Percentiles rank a stretch among this genome's conserved stretches.
phyloP scores from a whole-genome alignment of 345 rosid species.

The Euphorbia peplus region DNA sequence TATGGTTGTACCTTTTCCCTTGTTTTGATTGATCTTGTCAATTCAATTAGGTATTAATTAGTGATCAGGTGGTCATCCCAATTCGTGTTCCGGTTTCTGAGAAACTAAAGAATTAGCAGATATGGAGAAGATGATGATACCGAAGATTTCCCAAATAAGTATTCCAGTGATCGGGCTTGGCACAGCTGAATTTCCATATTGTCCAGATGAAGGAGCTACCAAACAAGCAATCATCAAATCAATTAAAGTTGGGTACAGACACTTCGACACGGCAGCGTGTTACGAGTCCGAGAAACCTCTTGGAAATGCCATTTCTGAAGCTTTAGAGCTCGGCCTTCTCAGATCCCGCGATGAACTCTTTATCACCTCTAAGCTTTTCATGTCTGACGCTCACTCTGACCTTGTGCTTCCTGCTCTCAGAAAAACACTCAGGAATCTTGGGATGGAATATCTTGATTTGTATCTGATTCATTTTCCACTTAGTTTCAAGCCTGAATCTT shows the following conservation, averaged over 20 bases:
- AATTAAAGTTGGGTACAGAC: conserved; percentile 55
- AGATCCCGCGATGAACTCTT: conserved; percentile 47
- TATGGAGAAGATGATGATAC: neutral
- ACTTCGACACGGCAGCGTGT: conserved; percentile 60
- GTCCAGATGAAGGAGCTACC: neutral
- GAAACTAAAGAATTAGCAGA: too few relatives aligned
- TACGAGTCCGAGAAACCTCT: conserved; percentile 51
- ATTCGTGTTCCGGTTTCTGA: too few relatives aligned
- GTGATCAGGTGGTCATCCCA: too few relatives aligned
- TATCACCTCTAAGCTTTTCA: conserved; percentile 62
- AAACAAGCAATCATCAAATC: conserved; percentile 23
- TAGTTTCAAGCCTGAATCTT: conserved; percentile 24
- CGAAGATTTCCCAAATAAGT: neutral
- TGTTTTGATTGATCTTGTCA: too few relatives aligned
- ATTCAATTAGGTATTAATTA: too few relatives aligned
- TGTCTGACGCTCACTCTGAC: conserved; percentile 45
- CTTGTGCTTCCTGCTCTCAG: conserved; percentile 44
- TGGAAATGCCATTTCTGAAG: conserved; percentile 54
- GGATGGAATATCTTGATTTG: conserved; percentile 39
- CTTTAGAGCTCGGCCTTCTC: conserved; percentile 38
- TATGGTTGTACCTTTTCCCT: too few relatives aligned
- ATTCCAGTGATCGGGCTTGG: neutral
- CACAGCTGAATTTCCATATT: neutral
- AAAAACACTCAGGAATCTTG: conserved; percentile 20
- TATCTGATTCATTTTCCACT: conserved; percentile 47